Base-by-base conservation (phyloP, 2,329 filamentous ascomycete species). In the Venturia effusa region DNA sequence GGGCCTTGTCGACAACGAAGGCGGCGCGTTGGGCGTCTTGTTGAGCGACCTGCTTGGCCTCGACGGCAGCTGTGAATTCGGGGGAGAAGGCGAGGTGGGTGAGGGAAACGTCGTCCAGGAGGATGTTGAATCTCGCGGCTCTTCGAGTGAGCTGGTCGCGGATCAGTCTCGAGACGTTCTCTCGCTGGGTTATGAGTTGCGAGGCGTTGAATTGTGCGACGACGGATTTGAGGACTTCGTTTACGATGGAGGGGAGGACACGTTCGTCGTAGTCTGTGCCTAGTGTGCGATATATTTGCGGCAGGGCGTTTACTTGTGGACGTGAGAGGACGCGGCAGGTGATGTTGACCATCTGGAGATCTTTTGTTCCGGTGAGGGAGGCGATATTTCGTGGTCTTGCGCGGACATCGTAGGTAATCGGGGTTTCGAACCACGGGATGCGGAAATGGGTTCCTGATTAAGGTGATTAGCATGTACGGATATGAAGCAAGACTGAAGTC, bases 321-420 rank as follows among this genome's bases (percentile, higher is more conserved):
- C 92, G 84, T 65, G 93, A 97, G 62, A 99, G 89, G 65, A 99
- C 94, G 90, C 94, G 93, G 79, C 94, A 99, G 74, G 93, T 99
- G 75, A 99, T 97, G 84, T 99, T 99, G 74, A 97, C 94, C 94
- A 99, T 99, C 82, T 99, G 94, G 78, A 99, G 81, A 79, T 99
- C 94, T 83, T 99, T 99, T 74, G 94, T 99, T 70, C 94, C 94
- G 66, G 94, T 99, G 69, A 99, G 85, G 69, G 94, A 97, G 69
- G 94, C 89, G 71, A 99, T 92, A 73, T 96, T 97, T 75, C 94
- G 88, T 72, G 94, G 94, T 82, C 93, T 97, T 66, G 94, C 94
- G 79, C 94, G 93, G 70, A 99, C 94, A 77, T 99, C 93, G 82
- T 97, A 99, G 71, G 92, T 88, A 76, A 99, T 86, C 61, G 94